Evolutionary conservation across 2,329 filamentous ascomycete species (phyloP).

Genomic region (Neofusicoccum parvum): DNA sequence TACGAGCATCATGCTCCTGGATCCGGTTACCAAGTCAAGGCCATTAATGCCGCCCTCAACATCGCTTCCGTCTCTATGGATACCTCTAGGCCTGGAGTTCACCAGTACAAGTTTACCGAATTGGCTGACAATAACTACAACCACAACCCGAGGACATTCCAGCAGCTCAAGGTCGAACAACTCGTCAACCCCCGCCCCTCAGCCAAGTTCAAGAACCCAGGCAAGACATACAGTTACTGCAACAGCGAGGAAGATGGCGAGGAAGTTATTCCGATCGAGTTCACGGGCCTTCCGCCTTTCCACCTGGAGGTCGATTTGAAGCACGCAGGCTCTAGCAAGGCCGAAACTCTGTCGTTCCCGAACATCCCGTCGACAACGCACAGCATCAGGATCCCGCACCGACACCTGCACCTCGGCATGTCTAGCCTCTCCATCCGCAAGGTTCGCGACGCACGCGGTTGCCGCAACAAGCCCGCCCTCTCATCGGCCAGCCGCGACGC

Average conservation of each 20-base stretch:
- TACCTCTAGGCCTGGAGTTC: constrained; percentile 77
- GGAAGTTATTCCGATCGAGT: constrained; percentile 82
- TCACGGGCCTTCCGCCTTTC: constrained; percentile 86
- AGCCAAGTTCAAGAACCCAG: constrained; percentile 79
- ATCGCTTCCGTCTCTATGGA: constrained; percentile 83
- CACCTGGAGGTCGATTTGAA: constrained; percentile 90
- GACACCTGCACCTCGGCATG: constrained; percentile 82
- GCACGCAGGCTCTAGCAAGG: constrained; percentile 77
- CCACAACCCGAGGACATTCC: constrained; percentile 66
- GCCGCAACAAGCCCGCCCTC: constrained; percentile 72
- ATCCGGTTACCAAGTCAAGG: constrained; percentile 67
- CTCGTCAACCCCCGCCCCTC: constrained; percentile 81
- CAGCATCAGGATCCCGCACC: constrained; percentile 80
- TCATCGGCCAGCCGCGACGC: constrained; percentile 51
- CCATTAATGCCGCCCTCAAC: constrained; percentile 75
- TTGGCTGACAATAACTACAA: constrained; percentile 87
- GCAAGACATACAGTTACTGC: constrained; percentile 95
- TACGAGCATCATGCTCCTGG: constrained; percentile 76
- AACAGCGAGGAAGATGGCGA: constrained; percentile 79
- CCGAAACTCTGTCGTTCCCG: constrained; percentile 79
- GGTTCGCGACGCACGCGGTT: constrained; percentile 84
- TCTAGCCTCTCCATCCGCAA: constrained; percentile 88
- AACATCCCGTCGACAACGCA: constrained; percentile 76
- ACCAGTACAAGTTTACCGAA: constrained; percentile 83
- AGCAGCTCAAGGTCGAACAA: constrained; percentile 73